Evolutionary conservation across 805 yeast genomes (phyloP).

Genomic region (Helenozyma baotianmanensis): DNA sequence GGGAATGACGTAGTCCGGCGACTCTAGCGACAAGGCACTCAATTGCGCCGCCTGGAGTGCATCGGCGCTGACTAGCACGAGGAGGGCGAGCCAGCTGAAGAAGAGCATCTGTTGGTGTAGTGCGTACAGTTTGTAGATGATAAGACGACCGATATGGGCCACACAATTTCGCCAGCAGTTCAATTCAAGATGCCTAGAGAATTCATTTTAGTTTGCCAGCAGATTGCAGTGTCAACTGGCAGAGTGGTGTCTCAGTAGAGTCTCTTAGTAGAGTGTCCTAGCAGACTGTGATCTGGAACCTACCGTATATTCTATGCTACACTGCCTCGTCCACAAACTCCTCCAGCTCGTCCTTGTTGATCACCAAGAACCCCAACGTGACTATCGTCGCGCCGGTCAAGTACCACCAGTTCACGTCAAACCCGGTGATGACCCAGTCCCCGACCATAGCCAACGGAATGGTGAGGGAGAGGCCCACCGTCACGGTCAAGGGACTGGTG

Average conservation of each 20-base stretch:
- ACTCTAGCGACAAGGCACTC: slow-evolving; percentile 2
- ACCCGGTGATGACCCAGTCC: slow-evolving; percentile 70
- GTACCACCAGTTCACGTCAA: slow-evolving; percentile 57
- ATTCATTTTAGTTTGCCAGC: too few relatives aligned
- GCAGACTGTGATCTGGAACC: too few relatives aligned
- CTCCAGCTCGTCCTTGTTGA: slow-evolving; percentile 72
- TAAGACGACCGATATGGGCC: not conserved
- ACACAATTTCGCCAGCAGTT: too few relatives aligned
- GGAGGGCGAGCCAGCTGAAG: not conserved
- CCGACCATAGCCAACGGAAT: slow-evolving; percentile 91
- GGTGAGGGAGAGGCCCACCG: slow-evolving; percentile 89
- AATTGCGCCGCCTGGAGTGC: slow-evolving; percentile 1
- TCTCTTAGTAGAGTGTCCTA: too few relatives aligned
- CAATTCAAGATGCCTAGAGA: too few relatives aligned
- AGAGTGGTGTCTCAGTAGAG: too few relatives aligned
- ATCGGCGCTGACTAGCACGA: not conserved
- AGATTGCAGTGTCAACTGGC: too few relatives aligned
- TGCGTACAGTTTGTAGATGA: not conserved
- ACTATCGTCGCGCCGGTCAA: slow-evolving; percentile 77
- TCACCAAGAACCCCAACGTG: slow-evolving; percentile 74
- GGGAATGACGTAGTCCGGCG: slow-evolving; percentile 8
- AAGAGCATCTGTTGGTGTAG: not conserved
- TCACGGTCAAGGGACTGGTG: slow-evolving; percentile 91
- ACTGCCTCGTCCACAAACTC: slow-evolving; percentile 35
- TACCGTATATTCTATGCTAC: too few relatives aligned